phyloP scores from a whole-genome alignment of 2,329 filamentous ascomycete species.

The Xylariaceae sp. region DNA sequence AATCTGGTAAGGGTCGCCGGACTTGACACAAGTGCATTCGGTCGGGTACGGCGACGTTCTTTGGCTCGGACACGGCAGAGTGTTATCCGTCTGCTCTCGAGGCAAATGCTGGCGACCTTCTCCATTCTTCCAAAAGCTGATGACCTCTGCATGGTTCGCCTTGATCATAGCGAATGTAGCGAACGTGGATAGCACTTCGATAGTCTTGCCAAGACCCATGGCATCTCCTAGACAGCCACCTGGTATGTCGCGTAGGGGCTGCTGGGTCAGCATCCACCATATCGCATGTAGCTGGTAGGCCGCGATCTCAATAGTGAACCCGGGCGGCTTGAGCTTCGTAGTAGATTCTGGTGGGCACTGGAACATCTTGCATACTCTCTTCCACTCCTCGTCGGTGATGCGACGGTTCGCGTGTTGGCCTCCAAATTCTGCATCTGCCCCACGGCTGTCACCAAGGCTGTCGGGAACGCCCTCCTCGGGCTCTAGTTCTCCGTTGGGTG shows the following conservation, averaged over 20 bases:
- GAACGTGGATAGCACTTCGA: neutral
- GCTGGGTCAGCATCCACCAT: conserved; percentile 1
- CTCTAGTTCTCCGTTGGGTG: neutral
- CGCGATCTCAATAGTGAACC: conserved; percentile 1
- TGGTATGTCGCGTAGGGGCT: neutral
- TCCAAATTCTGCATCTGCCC: neutral
- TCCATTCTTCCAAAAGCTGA: neutral
- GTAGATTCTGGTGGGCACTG: neutral
- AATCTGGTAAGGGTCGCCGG: neutral
- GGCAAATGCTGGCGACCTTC: neutral
- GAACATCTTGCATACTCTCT: neutral
- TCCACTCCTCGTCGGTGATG: neutral
- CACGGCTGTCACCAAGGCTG: neutral
- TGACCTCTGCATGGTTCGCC: conserved; percentile 1
- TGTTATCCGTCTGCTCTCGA: neutral
- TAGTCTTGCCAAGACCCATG: conserved; percentile 3
- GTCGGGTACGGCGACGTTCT: neutral
- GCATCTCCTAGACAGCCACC: neutral
- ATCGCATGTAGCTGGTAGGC: conserved; percentile 1
- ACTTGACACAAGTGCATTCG: neutral
- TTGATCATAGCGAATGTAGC: conserved; percentile 2
- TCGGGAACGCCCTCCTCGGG: neutral
- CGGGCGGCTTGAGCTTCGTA: conserved; percentile 1
- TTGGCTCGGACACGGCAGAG: neutral
- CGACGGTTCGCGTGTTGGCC: neutral